Evolutionary conservation across 169 alveolate genomes (phyloP).

Genomic region (Cyclospora cayetanensis): DNA sequence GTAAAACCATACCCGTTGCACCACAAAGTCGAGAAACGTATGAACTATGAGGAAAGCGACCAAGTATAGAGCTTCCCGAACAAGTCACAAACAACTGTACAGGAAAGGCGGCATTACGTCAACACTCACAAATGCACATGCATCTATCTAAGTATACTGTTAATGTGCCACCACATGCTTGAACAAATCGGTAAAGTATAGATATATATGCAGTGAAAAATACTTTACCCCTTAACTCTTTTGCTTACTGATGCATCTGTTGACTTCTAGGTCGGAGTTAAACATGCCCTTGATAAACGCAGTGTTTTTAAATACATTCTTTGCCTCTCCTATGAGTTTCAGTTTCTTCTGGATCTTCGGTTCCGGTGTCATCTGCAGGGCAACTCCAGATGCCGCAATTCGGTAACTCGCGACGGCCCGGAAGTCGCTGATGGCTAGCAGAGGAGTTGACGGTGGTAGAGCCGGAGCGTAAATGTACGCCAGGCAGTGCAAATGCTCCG

Average conservation of each 20-base stretch:
- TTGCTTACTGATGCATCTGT: slow-evolving; percentile 94
- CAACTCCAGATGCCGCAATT: slow-evolving; percentile 96
- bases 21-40: background rate
- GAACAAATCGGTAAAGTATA: background rate
- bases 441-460: slow-evolving; percentile 92
- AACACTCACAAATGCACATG: background rate
- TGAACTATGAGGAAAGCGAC: too few relatives aligned
- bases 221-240: too few relatives aligned
- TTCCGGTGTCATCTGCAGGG: slow-evolving; percentile 91
- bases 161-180: background rate
- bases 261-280: slow-evolving; percentile 97
- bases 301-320: slow-evolving; percentile 96
- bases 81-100: too few relatives aligned
- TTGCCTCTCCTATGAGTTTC: slow-evolving; percentile 97
- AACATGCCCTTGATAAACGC: slow-evolving; percentile 99
- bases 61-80: too few relatives aligned
- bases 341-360: slow-evolving; percentile 93
- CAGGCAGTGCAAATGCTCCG: slow-evolving; percentile 97
- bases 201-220: too few relatives aligned
- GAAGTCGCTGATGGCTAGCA: slow-evolving; percentile 85
- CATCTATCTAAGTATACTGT: background rate
- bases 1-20: slow-evolving; percentile 24
- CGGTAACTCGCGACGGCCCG: slow-evolving; percentile 92
- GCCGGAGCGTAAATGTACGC: slow-evolving; percentile 97
- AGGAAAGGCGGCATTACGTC: too few relatives aligned